Evolutionary conservation across 176 grass and related monocot genomes (phyloP).

Genomic region (Oryza australiensis): DNA sequence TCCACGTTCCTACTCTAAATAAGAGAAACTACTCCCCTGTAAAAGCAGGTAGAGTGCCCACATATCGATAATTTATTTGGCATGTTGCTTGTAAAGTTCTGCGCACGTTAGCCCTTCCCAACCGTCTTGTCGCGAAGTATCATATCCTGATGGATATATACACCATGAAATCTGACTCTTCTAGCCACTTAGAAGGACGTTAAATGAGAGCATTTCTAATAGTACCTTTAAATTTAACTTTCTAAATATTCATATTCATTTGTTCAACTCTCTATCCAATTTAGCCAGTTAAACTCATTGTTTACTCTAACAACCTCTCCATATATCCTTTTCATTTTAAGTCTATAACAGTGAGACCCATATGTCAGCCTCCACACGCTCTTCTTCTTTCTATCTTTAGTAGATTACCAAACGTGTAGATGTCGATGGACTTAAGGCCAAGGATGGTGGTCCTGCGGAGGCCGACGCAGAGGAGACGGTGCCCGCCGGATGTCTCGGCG

Average conservation of each 20-base stretch:
- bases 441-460: constrained; percentile 67
- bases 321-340: too few relatives aligned
- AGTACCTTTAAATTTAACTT: too few relatives aligned
- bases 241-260: too few relatives aligned
- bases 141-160: neutral
- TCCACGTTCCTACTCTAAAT: too few relatives aligned
- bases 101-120: neutral
- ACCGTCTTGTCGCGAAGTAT: neutral
- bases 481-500: constrained; percentile 39
- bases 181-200: neutral
- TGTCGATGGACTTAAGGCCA: constrained; percentile 78
- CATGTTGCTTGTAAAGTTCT: neutral
- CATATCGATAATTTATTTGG: neutral
- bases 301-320: too few relatives aligned
- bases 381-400: too few relatives aligned
- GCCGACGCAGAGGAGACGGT: constrained; percentile 68
- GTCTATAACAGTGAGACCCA: too few relatives aligned
- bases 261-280: too few relatives aligned
- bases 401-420: constrained; percentile 82
- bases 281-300: too few relatives aligned
- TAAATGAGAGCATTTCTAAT: too few relatives aligned
- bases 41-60: neutral
- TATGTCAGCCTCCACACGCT: too few relatives aligned
- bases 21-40: too few relatives aligned
- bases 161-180: neutral